Percentiles rank a stretch among this genome's conserved stretches.
Evolutionary conservation across 2,329 filamentous ascomycete genomes (phyloP).

Genomic region (Ambrosiella beaveri): DNA sequence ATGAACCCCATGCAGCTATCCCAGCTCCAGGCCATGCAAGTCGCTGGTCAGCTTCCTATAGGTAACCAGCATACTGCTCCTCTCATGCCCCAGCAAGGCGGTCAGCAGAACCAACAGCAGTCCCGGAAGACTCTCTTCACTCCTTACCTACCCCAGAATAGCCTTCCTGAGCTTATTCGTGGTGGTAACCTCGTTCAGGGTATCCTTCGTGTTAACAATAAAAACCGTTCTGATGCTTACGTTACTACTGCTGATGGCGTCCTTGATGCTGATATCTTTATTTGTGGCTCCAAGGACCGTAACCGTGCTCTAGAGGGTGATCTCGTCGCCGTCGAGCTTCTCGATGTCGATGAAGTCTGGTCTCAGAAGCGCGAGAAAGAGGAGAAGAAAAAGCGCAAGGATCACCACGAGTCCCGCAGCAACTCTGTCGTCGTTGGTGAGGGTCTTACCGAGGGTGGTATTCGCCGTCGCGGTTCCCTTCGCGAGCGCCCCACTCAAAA

Average conservation of each 20-base stretch:
- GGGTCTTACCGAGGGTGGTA: conserved; percentile 56
- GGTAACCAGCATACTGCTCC: conserved; percentile 8
- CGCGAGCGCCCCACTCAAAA: conserved; percentile 95
- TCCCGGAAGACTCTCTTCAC: conserved; percentile 97
- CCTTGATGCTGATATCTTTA: conserved; percentile 95
- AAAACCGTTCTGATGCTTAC: conserved; percentile 96
- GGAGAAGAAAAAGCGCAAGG: conserved; percentile 99
- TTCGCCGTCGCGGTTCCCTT: conserved; percentile 84
- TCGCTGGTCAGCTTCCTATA: conserved; percentile 59
- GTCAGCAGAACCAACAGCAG: conserved; percentile 49
- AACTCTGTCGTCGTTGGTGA: conserved; percentile 58
- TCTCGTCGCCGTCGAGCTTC: conserved; percentile 82
- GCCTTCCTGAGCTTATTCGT: conserved; percentile 70
- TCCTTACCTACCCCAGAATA: conserved; percentile 89
- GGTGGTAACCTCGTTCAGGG: conserved; percentile 92
- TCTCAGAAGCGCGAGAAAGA: conserved; percentile 97
- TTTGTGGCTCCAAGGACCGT: conserved; percentile 96
- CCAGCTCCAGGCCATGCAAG: conserved; percentile 83
- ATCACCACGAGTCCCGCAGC: conserved; percentile 79
- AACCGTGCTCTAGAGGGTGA: conserved; percentile 95
- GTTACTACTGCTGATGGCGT: conserved; percentile 77
- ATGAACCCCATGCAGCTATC: conserved; percentile 76
- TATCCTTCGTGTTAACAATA: conserved; percentile 97
- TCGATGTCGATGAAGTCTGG: conserved; percentile 98
- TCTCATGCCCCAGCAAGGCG: conserved; percentile 49